Base-by-base conservation (phyloP, 441 rosid species). In the Erodium chrysanthum region DNA sequence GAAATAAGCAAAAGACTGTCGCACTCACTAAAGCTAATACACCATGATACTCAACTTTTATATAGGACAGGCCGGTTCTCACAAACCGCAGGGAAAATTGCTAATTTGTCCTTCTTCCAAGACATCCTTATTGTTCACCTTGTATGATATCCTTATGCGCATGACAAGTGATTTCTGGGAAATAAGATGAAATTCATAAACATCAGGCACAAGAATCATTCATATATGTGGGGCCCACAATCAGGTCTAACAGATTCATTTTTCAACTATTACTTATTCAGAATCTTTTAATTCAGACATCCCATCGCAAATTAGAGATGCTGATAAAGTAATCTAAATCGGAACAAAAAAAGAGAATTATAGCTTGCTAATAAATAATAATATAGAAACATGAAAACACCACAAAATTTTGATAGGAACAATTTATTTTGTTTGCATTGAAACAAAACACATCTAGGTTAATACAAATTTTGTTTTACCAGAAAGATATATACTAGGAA, bases 81-180 rank as follows among this genome's bases (percentile, higher is more conserved):
- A 92, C 73, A 95, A 84, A 50, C 74, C 88, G 2, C 72, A 86
- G 67, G 99, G 99, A 81, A 95, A 91, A 72, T 85, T 86, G 84
- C 64, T 90, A 81, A 95, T 78, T 73, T 95, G 97, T 54, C 97
- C 97, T 85, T 86, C 90, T 84, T 95, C 99, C 80, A 91, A 73
- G 66, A 81, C 76, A 79, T 87, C 94, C 75, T 87, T 85, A 72
- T 75, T 78, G 70, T 88, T 84, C 79, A 80, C 54, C 80, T 91
- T 91, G 85, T 90, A 95, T 31, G 90, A 85, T 71, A 92, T 87
- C 91, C 95, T 88, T 75, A 84, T 74, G 44, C 98, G 95, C 98
- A 95, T 92, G 75, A 95, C 87, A 67, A 92, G 91, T 33, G 91
- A 76, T 91, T 91, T 95, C 99, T 95, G 90, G 37, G 75, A 15